Base-by-base conservation (phyloP, 805 yeast genomes). In the Myxozyma melibiosi region DNA sequence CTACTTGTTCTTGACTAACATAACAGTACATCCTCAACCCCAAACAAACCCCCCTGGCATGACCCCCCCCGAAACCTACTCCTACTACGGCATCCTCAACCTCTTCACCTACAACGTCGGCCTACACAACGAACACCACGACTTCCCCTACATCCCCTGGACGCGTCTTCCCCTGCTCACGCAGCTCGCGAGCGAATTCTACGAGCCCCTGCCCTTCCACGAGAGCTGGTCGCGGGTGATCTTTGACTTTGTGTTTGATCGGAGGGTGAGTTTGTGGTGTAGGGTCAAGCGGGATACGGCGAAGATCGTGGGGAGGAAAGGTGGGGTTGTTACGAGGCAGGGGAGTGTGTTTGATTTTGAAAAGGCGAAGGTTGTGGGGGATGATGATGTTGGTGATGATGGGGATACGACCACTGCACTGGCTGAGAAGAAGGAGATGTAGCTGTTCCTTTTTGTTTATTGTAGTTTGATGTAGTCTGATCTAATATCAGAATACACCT, bases 101-200 rank as follows among this genome's bases (percentile, higher is more conserved):
- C 57, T 78, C 38, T 73, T 91, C 62, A 88, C 94, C 1, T 90
- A 96, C 92, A 90, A 90, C 66, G 97, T 90, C 7, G 97, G 97
- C 1, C 83, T 88, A 69, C 97, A 90, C 72, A 90, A 88, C 67
- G 97, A 90, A 72, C 97, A 90, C 71, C 97, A 90, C 69, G 97
- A 90, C 73, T 90, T 90, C 78, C 97, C 97, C 1, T 90, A 84
- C 70, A 80, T 90, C 65, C 92, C 97, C 0, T 90, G 97, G 97
- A 80, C 94, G 0, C 81, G 83, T 61, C 74, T 90, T 47, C 88
- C 87, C 34, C 73, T 79, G 51, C 74, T 90, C 38, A 78, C 85
- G 53, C 69, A 72, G 45, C 80, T 88, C 31, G 96, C 96, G 2
- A 69, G 78, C 22, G 97, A 90, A 66, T 90, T 87, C 68, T 90